Percentiles rank a stretch among this genome's conserved stretches.
phyloP scores from a whole-genome alignment of 1,284 basidiomycete genomes.

The Rugosomyces carneus region DNA sequence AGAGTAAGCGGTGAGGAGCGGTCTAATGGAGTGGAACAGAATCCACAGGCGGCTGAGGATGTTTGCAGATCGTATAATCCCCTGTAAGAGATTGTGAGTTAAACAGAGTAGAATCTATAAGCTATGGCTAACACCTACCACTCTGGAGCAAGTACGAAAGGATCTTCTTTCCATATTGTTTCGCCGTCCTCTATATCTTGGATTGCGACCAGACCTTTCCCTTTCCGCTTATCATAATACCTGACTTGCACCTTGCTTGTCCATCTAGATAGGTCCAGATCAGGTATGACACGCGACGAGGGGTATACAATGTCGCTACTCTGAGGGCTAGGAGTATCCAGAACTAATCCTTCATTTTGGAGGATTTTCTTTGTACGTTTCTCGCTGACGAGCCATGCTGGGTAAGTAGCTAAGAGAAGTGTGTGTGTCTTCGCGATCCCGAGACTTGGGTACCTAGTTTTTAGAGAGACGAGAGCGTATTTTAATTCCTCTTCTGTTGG shows the following conservation, averaged over 20 bases:
- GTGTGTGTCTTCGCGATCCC: conserved; percentile 70
- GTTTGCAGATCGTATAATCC: conserved; percentile 63
- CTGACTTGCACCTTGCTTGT: conserved; percentile 61
- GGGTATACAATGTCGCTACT: conserved; percentile 37
- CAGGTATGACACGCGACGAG: conserved; percentile 59
- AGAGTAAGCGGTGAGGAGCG: conserved; percentile 40
- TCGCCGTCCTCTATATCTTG: conserved; percentile 66
- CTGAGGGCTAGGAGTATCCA: conserved; percentile 21
- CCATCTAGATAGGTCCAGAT: conserved; percentile 56
- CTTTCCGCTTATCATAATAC: conserved; percentile 67
- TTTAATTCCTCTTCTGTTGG: conserved; percentile 37
- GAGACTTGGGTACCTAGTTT: conserved; percentile 51
- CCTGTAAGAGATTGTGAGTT: conserved; percentile 34
- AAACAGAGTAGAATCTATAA: too few species aligned
- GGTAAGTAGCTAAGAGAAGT: conserved; percentile 50
- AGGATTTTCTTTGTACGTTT: conserved; percentile 71
- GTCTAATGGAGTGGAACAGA: conserved; percentile 61
- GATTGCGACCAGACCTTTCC: conserved; percentile 78
- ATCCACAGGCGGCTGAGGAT: conserved; percentile 50
- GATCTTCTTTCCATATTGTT: conserved; percentile 78
- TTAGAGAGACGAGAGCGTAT: conserved; percentile 34
- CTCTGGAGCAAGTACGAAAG: conserved; percentile 65
- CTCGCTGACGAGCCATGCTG: conserved; percentile 75
- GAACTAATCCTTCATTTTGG: conserved; percentile 50
- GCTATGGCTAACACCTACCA: conserved; percentile 54